phyloP scores from a whole-genome alignment of 805 yeast species.

The Cyberlindnera nakhonratchasimensis region DNA sequence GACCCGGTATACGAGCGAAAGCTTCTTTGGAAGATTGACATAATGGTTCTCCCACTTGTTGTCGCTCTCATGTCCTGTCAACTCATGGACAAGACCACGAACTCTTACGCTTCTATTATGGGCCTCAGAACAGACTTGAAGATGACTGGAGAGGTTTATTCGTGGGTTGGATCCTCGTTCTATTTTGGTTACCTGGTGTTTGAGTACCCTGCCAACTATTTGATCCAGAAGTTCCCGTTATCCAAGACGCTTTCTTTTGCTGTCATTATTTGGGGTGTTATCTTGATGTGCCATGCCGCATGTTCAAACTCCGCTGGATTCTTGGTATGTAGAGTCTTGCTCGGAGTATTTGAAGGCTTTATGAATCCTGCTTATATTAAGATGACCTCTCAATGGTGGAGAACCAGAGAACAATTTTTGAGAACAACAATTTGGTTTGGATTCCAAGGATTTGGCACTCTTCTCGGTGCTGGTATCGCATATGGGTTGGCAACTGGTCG shows the following conservation, averaged over 20 bases:
- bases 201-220: slow-evolving; percentile 45
- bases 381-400: slow-evolving; percentile 57
- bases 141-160: slow-evolving; percentile 42
- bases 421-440: slow-evolving; percentile 44
- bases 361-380: slow-evolving; percentile 55
- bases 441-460: slow-evolving; percentile 43
- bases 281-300: slow-evolving; percentile 49
- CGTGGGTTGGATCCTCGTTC: slow-evolving; percentile 57
- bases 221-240: slow-evolving; percentile 55
- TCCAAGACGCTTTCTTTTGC: slow-evolving; percentile 45
- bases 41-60: slow-evolving; percentile 36
- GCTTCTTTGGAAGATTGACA: slow-evolving; percentile 38
- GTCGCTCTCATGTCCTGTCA: slow-evolving; percentile 35
- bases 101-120: slow-evolving; percentile 46
- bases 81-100: slow-evolving; percentile 40
- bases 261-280: slow-evolving; percentile 57
- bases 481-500: slow-evolving; percentile 44
- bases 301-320: slow-evolving; percentile 37
- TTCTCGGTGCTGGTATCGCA: slow-evolving; percentile 51
- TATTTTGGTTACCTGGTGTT: slow-evolving; percentile 62
- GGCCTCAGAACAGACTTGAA: slow-evolving; percentile 44
- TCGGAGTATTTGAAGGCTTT: slow-evolving; percentile 50
- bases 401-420: slow-evolving; percentile 40
- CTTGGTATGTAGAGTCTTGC: slow-evolving; percentile 43
- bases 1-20: slow-evolving; percentile 24